Base-by-base conservation (phyloP, 2,329 filamentous ascomycete genomes). In the Zarea fungicola region DNA sequence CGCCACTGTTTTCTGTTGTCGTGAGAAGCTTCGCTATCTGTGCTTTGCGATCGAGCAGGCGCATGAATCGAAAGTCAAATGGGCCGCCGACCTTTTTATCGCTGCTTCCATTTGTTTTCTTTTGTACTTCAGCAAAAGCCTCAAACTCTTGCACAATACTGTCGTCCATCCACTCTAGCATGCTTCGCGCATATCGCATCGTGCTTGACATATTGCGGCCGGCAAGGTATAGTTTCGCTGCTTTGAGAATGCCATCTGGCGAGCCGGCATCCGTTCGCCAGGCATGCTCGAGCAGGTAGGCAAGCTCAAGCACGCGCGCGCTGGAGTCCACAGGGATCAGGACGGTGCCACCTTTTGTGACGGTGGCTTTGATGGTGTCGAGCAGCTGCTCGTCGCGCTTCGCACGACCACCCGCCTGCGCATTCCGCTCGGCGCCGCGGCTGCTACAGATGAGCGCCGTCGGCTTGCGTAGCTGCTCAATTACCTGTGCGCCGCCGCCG, bases 101-200 rank as follows among this genome's bases (percentile, higher is more conserved):
- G 22, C 69, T 71, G 11, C 72, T 65, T 0, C 70, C 67, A 10
- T 73, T 72, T 7, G 72, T 67, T 52, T 70, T 74, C 4, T 69
- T 62, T 54, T 75, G 71, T 3, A 68, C 72, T 54, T 81, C 78
- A 2, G 76, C 78, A 41, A 83, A 75, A 13, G 85, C 83, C 63
- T 96, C 91, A 53, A 96, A 95, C 59, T 97, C 92, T 48, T 90
- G 84, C 35, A 95, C 86, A 51, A 99, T 95, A 50, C 84, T 85
- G 61, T 96, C 91, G 62, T 97, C 91, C 91, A 99, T 97, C 93
- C 93, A 99, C 63, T 99, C 93, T 26, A 99, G 74, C 88, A 99
- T 95, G 65, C 92, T 96, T 56, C 91, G 80, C 22, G 92, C 88
- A 56, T 96, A 89, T 45, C 89, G 80, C 76, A 97, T 87, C 0